Conservation (phyloP, 176 grass and related monocot genomes). For the Oryza officinalis region DNA sequence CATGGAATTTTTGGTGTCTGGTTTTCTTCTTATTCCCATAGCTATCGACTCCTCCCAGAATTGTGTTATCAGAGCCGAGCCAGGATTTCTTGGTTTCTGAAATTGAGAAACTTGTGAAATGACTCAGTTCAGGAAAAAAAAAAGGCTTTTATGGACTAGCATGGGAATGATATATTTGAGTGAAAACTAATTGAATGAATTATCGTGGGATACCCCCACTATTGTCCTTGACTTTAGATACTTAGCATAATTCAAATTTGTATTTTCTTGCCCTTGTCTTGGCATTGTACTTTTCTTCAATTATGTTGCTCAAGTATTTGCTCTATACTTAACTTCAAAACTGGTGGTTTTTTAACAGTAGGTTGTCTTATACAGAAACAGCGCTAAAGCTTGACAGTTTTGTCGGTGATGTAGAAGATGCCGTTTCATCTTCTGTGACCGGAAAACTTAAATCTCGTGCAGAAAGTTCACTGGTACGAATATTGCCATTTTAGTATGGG, state of each 20-base stretch:
- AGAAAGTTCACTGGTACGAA: slow-evolving; percentile 62
- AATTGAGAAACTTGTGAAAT: too few species aligned
- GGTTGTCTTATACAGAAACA: slow-evolving; percentile 69
- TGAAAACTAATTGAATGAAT: slow-evolving; percentile 12
- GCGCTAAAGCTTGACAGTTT: slow-evolving; percentile 85
- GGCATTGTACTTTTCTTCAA: neutral
- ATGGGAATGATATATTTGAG: neutral
- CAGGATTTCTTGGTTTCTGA: too few species aligned
- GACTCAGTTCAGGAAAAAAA: neutral
- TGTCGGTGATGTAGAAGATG: slow-evolving; percentile 87
- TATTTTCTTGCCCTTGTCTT: slow-evolving; percentile 6
- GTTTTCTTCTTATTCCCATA: neutral
- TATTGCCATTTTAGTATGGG: slow-evolving; percentile 24
- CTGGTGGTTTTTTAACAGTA: slow-evolving; percentile 41
- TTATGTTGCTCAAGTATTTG: neutral
- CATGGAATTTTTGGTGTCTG: neutral
- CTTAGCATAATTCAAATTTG: neutral
- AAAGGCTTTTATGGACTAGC: neutral
- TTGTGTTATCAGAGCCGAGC: too few species aligned
- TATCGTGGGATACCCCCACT: neutral
- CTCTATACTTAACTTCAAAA: slow-evolving; percentile 36
- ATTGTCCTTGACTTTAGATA: slow-evolving; percentile 5
- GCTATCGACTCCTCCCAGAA: neutral
- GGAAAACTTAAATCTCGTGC: slow-evolving; percentile 68
- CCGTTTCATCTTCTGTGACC: slow-evolving; percentile 64